Evolutionary conservation across 768 basidiomycete genomes (phyloP).

Genomic region (Rubroboletus satanas): DNA sequence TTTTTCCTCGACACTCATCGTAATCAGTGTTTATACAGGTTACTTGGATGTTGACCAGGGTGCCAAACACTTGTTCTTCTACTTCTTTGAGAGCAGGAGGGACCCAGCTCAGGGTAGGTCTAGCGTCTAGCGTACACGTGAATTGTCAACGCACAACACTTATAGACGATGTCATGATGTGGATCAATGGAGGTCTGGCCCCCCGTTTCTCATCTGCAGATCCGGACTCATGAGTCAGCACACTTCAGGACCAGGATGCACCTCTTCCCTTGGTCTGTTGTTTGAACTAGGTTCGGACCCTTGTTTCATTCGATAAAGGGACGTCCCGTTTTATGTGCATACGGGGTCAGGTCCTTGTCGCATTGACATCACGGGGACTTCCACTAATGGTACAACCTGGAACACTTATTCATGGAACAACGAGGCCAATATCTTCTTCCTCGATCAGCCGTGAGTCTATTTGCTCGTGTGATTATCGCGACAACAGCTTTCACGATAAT

Average conservation of each 20-base stretch:
- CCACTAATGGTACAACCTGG: conserved; percentile 57
- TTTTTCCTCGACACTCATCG: background rate
- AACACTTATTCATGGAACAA: conserved; percentile 65
- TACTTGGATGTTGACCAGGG: conserved; percentile 48
- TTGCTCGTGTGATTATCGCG: background rate
- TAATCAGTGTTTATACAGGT: conserved; percentile 41
- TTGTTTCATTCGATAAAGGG: conserved; percentile 6
- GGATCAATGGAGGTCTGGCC: conserved; percentile 59
- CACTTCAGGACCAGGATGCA: conserved; percentile 53
- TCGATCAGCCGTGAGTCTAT: conserved; percentile 54
- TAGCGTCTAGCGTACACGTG: background rate
- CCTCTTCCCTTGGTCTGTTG: conserved; percentile 51
- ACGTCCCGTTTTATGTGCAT: conserved; percentile 26
- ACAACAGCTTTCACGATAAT: background rate
- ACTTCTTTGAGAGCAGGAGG: conserved; percentile 57
- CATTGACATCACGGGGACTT: conserved; percentile 55
- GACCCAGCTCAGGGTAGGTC: conserved; percentile 37
- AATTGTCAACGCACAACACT: background rate
- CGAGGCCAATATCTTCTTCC: conserved; percentile 66
- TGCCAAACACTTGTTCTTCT: conserved; percentile 52
- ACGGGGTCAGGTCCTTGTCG: conserved; percentile 48
- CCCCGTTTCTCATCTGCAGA: background rate
- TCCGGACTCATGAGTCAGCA: background rate
- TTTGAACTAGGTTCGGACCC: conserved; percentile 47
- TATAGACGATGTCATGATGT: conserved; percentile 63